Base-by-base conservation (phyloP, 352 stramenopile genomes). In the Blastocystis sp. region DNA sequence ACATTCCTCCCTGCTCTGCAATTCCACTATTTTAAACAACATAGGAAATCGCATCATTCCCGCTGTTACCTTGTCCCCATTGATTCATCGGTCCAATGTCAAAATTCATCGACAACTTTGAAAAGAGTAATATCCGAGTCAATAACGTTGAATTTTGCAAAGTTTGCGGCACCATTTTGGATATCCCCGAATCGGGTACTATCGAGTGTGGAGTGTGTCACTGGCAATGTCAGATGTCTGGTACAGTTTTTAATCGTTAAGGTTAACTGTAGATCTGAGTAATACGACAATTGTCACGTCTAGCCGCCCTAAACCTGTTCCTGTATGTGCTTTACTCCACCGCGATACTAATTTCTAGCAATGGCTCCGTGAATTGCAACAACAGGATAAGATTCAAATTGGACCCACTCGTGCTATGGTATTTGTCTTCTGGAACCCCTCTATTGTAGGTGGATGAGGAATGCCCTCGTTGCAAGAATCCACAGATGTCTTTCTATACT, bases 401-500 rank as follows among this genome's bases (percentile, higher is more conserved):
- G 63, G 63, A 76, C 63, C 76, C 15, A 87, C 59, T 37, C 59
- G 63, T 75, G 76, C 76, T 53, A 61, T 87, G 59, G 76, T 87
- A 45, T 7, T 55, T 80, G 23, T 6, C 13, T 41, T 37, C 5
- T 0, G 3, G 43, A n/a, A 50, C 11, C 11, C 5, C 18, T 76
- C 18, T 43, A 7, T 4, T 29, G 26, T 77, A 87, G 47, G 96
- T 99, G 61, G 96, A 99, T 90, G 96, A 99, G 93, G 94, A 95
- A 59, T 99, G 97, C 90, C 94, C 97, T 54, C 98, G 98, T 92
- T 99, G 97, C 90, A 93, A 92, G 84, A 95, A 98, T 91, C 94
- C 92, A 9, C 93, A 98, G 91, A 97, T 98, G 91, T 95, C 97
- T 90, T 99, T 98, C 92, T 99, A 99, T 91, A 99, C 97, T 87